phyloP scores from a whole-genome alignment of 805 yeast genomes.

The Ogataea nitratoaversa region DNA sequence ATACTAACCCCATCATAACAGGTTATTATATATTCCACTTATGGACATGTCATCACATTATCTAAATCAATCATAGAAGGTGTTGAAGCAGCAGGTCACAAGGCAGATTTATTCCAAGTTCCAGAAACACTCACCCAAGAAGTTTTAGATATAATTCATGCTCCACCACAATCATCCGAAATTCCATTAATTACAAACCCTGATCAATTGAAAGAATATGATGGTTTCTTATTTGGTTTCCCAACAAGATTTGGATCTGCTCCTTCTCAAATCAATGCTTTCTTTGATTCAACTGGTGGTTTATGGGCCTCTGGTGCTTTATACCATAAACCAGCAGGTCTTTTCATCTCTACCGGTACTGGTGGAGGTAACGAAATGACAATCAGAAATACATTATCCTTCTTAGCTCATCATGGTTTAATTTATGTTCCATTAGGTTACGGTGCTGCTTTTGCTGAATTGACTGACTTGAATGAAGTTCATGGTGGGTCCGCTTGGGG shows the following conservation, averaged over 20 bases:
- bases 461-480: conserved; percentile 55
- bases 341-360: conserved; percentile 72
- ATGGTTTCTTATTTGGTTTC: conserved; percentile 80
- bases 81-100: conserved; percentile 61
- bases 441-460: conserved; percentile 50
- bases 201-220: conserved; percentile 59
- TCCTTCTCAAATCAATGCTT: conserved; percentile 76
- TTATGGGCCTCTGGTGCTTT: conserved; percentile 75
- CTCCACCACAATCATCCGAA: conserved; percentile 8
- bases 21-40: conserved; percentile 59
- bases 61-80: conserved; percentile 70
- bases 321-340: conserved; percentile 70
- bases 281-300: conserved; percentile 77
- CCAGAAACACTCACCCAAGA: conserved; percentile 70
- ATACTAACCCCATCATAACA: too few species aligned
- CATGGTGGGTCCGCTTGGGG: conserved; percentile 89
- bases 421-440: conserved; percentile 77
- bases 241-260: conserved; percentile 84
- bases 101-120: conserved; percentile 68
- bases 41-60: conserved; percentile 67
- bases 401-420: conserved; percentile 76
- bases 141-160: conserved; percentile 52
- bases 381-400: conserved; percentile 57
- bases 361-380: conserved; percentile 87
- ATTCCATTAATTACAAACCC: conserved; percentile 59